A percentile compares a stretch with the other conserved stretches of the same genome.
These are phyloP conservation scores for Chenopodium berlandieri DNA, from an alignment of 148 eudicot species.

Conservation along the genomic window DNA sequence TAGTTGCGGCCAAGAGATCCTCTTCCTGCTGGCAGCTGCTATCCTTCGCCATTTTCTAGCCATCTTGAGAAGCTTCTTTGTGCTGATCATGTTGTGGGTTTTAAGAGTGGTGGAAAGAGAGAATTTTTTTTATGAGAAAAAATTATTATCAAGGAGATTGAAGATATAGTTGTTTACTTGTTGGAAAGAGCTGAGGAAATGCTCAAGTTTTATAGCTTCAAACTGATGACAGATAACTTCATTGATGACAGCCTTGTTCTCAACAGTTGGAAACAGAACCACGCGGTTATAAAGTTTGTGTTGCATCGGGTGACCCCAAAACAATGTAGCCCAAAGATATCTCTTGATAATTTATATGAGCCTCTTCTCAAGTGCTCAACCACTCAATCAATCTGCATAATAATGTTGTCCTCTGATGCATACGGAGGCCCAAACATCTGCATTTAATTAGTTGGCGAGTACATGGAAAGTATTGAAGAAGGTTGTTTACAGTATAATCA, in stretches of 20 bases:
- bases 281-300: not conserved
- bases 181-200: not conserved
- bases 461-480: not conserved
- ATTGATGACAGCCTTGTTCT: not conserved
- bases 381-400: not conserved
- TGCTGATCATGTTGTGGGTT: constrained; percentile 24
- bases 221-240: not conserved
- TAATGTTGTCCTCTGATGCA: not conserved
- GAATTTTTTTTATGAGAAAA: not conserved
- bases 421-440: not conserved
- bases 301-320: not conserved
- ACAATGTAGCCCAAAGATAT: constrained; percentile 3
- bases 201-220: constrained; percentile 19
- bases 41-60: constrained; percentile 31
- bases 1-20: constrained; percentile 5
- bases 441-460: not conserved
- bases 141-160: not conserved
- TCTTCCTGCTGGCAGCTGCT: constrained; percentile 12
- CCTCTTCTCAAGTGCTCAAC: not conserved
- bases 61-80: constrained; percentile 35
- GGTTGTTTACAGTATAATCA: not conserved
- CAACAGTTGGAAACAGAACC: constrained; percentile 12
- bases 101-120: not conserved
- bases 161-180: not conserved
- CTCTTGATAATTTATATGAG: not conserved